Percentiles rank a stretch among this genome's conserved stretches.
Conservation (phyloP, 305 asterid genomes). For the Striga hermonthica region DNA sequence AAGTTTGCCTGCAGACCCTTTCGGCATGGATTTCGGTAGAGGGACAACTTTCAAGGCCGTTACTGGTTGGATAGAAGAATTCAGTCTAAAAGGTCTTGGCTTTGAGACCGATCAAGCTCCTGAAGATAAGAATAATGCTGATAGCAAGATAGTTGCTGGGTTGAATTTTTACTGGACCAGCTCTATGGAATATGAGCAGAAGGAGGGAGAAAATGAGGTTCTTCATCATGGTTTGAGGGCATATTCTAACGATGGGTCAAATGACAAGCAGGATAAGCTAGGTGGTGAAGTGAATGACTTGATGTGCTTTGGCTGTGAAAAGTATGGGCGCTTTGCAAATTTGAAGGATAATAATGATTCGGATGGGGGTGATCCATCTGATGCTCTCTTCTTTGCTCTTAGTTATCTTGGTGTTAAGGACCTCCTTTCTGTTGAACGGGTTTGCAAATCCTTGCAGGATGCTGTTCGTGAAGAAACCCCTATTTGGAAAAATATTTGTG, state of each 20-base stretch:
- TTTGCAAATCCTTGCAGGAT: constrained; percentile 60
- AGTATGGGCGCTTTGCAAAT: constrained; percentile 29
- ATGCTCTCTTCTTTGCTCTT: constrained; percentile 54
- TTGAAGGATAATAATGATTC: constrained; percentile 15
- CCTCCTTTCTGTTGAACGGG: constrained; percentile 65
- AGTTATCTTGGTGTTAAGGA: constrained; percentile 55
- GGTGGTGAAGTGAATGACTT: constrained; percentile 39
- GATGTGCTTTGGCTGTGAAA: constrained; percentile 48
- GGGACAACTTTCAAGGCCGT: constrained; percentile 43
- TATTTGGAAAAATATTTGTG: constrained; percentile 60
- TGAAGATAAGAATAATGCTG: constrained; percentile 33
- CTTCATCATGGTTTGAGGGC: constrained; percentile 26
- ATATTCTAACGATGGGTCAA: constrained; percentile 30
- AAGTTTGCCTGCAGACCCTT: constrained; percentile 62
- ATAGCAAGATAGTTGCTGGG: constrained; percentile 35
- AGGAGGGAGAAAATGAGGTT: constrained; percentile 30
- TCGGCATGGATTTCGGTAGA: constrained; percentile 49
- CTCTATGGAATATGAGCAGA: constrained; percentile 36
- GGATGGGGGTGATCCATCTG: constrained; percentile 48
- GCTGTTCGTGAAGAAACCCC: constrained; percentile 61
- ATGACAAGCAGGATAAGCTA: not conserved
- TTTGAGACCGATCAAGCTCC: constrained; percentile 35
- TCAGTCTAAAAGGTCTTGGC: constrained; percentile 37
- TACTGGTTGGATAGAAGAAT: constrained; percentile 51
- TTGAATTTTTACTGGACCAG: constrained; percentile 43